phyloP scores from a whole-genome alignment of 306 rosid species.

The Inga leiocalycina region DNA sequence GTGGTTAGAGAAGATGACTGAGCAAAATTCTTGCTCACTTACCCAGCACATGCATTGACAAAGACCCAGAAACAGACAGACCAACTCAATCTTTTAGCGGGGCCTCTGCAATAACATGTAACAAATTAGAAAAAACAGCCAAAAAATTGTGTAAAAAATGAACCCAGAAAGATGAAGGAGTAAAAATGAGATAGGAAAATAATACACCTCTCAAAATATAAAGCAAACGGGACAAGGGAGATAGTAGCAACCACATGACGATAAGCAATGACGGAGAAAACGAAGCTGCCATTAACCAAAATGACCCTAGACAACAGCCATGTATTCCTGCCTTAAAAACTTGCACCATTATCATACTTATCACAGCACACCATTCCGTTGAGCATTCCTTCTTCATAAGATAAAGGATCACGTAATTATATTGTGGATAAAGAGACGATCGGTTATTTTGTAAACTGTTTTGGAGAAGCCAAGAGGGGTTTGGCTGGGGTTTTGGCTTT shows the following conservation, averaged over 20 bases:
- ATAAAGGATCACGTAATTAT: too few relatives aligned
- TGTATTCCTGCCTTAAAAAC: conserved; percentile 57
- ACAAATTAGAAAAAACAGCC: background rate
- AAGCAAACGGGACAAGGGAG: conserved; percentile 69
- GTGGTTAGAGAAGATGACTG: too few relatives aligned
- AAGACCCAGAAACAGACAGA: too few relatives aligned
- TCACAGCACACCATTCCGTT: too few relatives aligned
- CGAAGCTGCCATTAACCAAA: conserved; percentile 55
- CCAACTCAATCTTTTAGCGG: too few relatives aligned
- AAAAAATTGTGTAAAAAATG: background rate
- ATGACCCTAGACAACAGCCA: conserved; percentile 54
- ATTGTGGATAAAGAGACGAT: too few relatives aligned
- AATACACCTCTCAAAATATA: conserved; percentile 59
- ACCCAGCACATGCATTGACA: too few relatives aligned
- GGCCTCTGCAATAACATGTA: conserved; percentile 44
- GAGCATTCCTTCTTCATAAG: too few relatives aligned
- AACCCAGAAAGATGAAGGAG: background rate
- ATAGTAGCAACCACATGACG: conserved; percentile 65
- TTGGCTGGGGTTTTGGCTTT: too few relatives aligned
- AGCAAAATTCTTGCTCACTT: too few relatives aligned
- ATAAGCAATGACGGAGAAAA: conserved; percentile 64
- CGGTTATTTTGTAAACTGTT: too few relatives aligned
- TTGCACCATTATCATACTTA: conserved; percentile 36
- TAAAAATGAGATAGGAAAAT: background rate
- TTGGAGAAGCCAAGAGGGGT: too few relatives aligned